phyloP scores from a whole-genome alignment of 2,329 filamentous ascomycete genomes.

The Aspergillus sojae region DNA sequence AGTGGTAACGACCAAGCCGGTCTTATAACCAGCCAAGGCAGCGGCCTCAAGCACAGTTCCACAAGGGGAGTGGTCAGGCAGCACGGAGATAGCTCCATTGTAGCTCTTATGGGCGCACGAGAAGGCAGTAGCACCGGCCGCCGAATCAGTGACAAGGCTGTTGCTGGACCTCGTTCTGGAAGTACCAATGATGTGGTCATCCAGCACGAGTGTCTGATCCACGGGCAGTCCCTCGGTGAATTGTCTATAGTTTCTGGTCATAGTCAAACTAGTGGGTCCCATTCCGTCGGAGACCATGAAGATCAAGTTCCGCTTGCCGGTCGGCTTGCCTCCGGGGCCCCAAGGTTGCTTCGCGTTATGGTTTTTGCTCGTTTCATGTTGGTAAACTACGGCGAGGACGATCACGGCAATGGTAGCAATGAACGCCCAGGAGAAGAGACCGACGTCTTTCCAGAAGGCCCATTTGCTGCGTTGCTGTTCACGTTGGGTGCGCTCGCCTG shows the following conservation, averaged over 20 bases:
- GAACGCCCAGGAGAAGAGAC: slow-evolving; percentile 80
- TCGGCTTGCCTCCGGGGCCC: slow-evolving; percentile 47
- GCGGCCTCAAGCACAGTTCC: slow-evolving; percentile 93
- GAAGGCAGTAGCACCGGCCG: slow-evolving; percentile 96
- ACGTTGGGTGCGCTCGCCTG: slow-evolving; percentile 53
- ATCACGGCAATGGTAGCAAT: slow-evolving; percentile 78
- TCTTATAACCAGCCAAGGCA: slow-evolving; percentile 87
- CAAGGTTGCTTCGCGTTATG: slow-evolving; percentile 34
- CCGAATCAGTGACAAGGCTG: slow-evolving; percentile 89
- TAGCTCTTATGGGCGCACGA: slow-evolving; percentile 92
- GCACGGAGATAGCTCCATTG: slow-evolving; percentile 90
- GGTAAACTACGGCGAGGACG: slow-evolving; percentile 77
- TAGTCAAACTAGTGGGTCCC: slow-evolving; percentile 85
- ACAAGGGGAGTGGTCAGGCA: slow-evolving; percentile 83
- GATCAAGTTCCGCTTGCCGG: slow-evolving; percentile 84
- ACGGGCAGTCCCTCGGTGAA: slow-evolving; percentile 71
- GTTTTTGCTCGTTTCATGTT: slow-evolving; percentile 60
- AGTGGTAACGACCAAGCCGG: slow-evolving; percentile 92
- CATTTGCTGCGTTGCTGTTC: slow-evolving; percentile 45
- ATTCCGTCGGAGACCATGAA: slow-evolving; percentile 99
- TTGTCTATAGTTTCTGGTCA: slow-evolving; percentile 87
- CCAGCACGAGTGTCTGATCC: slow-evolving; percentile 75
- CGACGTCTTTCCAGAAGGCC: slow-evolving; percentile 70
- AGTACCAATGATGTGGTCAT: slow-evolving; percentile 86
- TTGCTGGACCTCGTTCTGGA: slow-evolving; percentile 83